Evolutionary conservation across 257 asterid species (phyloP).

Genomic region (Mitragyna speciosa): DNA sequence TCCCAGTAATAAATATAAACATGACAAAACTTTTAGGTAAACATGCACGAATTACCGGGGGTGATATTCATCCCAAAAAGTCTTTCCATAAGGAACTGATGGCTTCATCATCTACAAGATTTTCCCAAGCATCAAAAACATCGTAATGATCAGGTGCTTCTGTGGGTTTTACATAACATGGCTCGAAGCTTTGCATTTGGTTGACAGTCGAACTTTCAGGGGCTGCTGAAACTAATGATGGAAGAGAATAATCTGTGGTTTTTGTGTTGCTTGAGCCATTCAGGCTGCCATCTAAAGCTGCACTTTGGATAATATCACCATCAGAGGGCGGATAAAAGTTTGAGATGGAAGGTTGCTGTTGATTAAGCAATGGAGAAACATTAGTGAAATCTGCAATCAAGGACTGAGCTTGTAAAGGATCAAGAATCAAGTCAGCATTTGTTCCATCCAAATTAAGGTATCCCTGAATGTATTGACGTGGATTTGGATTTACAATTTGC

Average conservation of each 20-base stretch:
- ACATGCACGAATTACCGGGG: background rate
- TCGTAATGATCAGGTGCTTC: background rate
- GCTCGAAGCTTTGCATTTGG: conserved; percentile 9
- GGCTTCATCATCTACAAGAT: conserved; percentile 38
- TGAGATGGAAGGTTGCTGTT: background rate
- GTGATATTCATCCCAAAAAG: conserved; percentile 25
- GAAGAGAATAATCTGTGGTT: conserved; percentile 36
- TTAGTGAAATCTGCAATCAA: conserved; percentile 12
- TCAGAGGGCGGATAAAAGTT: conserved; percentile 19
- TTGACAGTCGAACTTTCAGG: conserved; percentile 26
- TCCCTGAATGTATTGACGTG: conserved; percentile 27
- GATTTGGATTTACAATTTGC: conserved; percentile 34
- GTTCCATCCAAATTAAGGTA: background rate
- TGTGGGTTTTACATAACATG: background rate
- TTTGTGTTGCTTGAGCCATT: background rate
- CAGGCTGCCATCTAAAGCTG: background rate
- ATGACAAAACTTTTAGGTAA: no score
- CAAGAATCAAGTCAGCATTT: background rate
- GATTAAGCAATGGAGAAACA: conserved; percentile 7
- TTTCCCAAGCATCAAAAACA: conserved; percentile 19
- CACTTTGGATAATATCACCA: conserved; percentile 16
- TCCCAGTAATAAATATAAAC: no score
- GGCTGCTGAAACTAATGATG: conserved; percentile 34
- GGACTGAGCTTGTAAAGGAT: conserved; percentile 18
- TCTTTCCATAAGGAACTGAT: conserved; percentile 47